phyloP scores from a whole-genome alignment of 257 asterid species.

The Fraxinus excelsior region DNA sequence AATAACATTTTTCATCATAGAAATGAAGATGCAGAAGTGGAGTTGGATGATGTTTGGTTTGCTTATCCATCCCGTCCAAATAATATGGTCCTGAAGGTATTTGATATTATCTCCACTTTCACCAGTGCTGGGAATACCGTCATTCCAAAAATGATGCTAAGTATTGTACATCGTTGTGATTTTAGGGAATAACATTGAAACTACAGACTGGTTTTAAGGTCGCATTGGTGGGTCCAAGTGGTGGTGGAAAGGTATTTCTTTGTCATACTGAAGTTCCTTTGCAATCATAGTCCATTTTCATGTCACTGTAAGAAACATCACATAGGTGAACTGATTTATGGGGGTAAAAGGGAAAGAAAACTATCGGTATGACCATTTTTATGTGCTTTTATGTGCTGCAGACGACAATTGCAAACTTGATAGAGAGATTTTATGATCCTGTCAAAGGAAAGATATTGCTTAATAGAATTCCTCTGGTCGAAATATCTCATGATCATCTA shows the following conservation, averaged over 20 bases:
- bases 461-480: slow-evolving; percentile 76
- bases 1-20: slow-evolving; percentile 38
- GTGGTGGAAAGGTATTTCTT: slow-evolving; percentile 80
- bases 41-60: slow-evolving; percentile 81
- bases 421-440: slow-evolving; percentile 86
- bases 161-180: slow-evolving; percentile 14
- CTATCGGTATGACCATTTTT: neutral
- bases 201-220: slow-evolving; percentile 76
- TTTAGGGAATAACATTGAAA: slow-evolving; percentile 71
- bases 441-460: slow-evolving; percentile 61
- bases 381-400: slow-evolving; percentile 38
- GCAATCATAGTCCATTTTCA: neutral
- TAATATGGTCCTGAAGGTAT: slow-evolving; percentile 81
- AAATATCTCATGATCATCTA: slow-evolving; percentile 67
- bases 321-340: neutral
- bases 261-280: slow-evolving; percentile 2
- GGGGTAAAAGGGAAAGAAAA: neutral
- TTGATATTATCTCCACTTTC: slow-evolving; percentile 16
- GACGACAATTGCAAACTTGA: slow-evolving; percentile 91
- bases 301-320: neutral
- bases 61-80: slow-evolving; percentile 92
- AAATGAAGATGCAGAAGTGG: slow-evolving; percentile 76
- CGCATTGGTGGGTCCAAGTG: slow-evolving; percentile 93
- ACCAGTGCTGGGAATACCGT: slow-evolving; percentile 10
- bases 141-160: slow-evolving; percentile 12